Base-by-base conservation (phyloP, 2,329 filamentous ascomycete species). In the Ophiostoma pallidulum region DNA sequence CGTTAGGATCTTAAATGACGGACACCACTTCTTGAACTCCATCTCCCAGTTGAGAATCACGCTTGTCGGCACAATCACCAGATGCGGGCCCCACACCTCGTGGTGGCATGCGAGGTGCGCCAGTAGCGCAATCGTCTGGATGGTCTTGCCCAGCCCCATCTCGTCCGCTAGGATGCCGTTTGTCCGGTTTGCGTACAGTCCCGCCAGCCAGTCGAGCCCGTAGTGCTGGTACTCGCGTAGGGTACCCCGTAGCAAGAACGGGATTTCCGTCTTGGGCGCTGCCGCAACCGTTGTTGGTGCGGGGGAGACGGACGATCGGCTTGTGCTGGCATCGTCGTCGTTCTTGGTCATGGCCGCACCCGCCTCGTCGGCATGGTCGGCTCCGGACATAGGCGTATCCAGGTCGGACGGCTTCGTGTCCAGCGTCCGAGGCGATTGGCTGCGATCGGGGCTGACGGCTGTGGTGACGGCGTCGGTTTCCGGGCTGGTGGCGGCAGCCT, bases 31-130 rank as follows among this genome's bases (percentile, higher is more conserved):
- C 62, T 97, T 97, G 74, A 98, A 98, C 66, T 98, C 92, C 85
- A 97, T 97, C 64, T 98, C 94, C 92, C 92, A 98, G 62, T 98
- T 98, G 54, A 98, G 78, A 75, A 98, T 96, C 41, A 98, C 94
- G 65, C 90, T 97, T 2, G 92, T 98, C 1, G 92, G 92, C 2
- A 98, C 92, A 51, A 98, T 85, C 41, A 98, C 87, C 20, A 98
- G 71, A 69, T 98, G 92, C 1, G 92, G 89, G 0, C 94, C 92
- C 94, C 92, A 98, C 5, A 94, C 81, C 59, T 89, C 80, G 60
- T 95, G 86, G 33, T 88, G 77, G 53, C 90, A 90, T 8, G 94
- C 92, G 31, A 98, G 74, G 62, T 98, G 91, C 4, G 92, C 92
- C 32, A 98, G 73, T 3, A 98, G 71, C 4, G 94, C 84, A 58